These are phyloP conservation scores for Leccinum rimulosum DNA, from an alignment of 768 basidiomycete genomes.

Conservation along the genomic window DNA sequence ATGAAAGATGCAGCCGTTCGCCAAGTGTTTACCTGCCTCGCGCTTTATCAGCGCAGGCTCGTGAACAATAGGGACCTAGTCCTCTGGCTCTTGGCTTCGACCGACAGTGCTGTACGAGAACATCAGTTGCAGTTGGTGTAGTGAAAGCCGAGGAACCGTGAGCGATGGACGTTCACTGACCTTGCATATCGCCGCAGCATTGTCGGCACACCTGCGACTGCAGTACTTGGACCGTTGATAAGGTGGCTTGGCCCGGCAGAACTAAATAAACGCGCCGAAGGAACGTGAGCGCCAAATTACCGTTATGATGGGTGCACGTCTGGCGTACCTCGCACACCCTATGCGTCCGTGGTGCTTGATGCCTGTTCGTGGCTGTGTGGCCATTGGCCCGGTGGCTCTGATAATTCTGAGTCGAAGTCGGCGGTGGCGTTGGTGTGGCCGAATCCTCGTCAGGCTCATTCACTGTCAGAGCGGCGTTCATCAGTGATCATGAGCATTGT, in stretches of 20 bases:
- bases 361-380: slow-evolving; percentile 1
- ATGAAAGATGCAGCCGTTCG: not conserved
- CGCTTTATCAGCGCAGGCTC: slow-evolving; percentile 21
- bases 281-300: not conserved
- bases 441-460: slow-evolving; percentile 6
- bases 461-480: slow-evolving; percentile 1
- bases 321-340: slow-evolving; percentile 25
- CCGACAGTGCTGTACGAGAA: slow-evolving; percentile 20
- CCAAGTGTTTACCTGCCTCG: slow-evolving; percentile 10
- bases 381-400: slow-evolving; percentile 1
- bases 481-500: slow-evolving; percentile 4
- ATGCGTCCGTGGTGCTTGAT: slow-evolving; percentile 10
- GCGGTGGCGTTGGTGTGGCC: not conserved
- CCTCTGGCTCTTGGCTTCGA: slow-evolving; percentile 15
- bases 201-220: slow-evolving; percentile 55
- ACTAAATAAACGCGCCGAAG: slow-evolving; percentile 12
- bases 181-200: slow-evolving; percentile 35
- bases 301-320: not conserved
- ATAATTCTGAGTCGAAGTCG: slow-evolving; percentile 5
- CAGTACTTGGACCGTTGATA: slow-evolving; percentile 56
- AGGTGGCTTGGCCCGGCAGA: slow-evolving; percentile 57
- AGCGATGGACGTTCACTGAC: not conserved
- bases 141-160: not conserved
- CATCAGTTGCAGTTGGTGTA: not conserved
- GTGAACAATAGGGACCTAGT: slow-evolving; percentile 26